These are phyloP conservation scores for Clathrospora elynae DNA, from an alignment of 2,329 filamentous ascomycete species.

Conservation along the genomic window DNA sequence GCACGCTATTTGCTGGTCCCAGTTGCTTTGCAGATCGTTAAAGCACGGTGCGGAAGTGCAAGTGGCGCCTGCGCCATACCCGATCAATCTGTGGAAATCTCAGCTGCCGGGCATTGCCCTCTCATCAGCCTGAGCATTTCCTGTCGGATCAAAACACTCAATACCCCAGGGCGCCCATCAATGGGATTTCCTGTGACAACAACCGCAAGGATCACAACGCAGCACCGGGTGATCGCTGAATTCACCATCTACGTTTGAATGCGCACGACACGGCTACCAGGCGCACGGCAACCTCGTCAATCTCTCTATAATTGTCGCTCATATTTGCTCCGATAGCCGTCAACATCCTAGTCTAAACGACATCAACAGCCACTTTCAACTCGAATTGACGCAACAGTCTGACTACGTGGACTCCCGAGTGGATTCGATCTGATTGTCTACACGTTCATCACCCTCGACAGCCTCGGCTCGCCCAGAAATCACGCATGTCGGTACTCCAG, in stretches of 20 bases:
- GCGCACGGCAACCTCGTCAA: constrained; percentile 4
- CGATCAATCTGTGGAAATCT: constrained; percentile 6
- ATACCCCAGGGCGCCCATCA: constrained; percentile 10
- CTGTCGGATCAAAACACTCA: constrained; percentile 9
- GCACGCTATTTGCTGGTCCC: constrained; percentile 5
- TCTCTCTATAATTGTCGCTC: constrained; percentile 6
- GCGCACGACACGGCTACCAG: constrained; percentile 6
- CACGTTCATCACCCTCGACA: constrained; percentile 6
- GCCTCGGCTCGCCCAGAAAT: constrained; percentile 11
- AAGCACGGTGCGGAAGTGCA: constrained; percentile 4
- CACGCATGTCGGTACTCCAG: constrained; percentile 36
- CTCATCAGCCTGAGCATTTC: constrained; percentile 1
- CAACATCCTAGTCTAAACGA: constrained; percentile 11
- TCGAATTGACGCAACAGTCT: constrained; percentile 4
- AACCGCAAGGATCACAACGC: constrained; percentile 7
- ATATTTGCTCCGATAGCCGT: constrained; percentile 5
- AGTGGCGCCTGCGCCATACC: constrained; percentile 10
- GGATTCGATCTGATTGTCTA: neutral
- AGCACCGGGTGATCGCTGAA: constrained; percentile 10
- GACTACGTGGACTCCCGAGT: constrained; percentile 3
- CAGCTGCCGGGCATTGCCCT: constrained; percentile 2
- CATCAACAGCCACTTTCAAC: neutral
- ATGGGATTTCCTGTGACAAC: constrained; percentile 3
- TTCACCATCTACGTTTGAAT: constrained; percentile 2
- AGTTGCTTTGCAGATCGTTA: constrained; percentile 10